These are phyloP conservation scores for Vitis hybrid DNA, from an alignment of 177 flowering plant species.

Conservation along the genomic window DNA sequence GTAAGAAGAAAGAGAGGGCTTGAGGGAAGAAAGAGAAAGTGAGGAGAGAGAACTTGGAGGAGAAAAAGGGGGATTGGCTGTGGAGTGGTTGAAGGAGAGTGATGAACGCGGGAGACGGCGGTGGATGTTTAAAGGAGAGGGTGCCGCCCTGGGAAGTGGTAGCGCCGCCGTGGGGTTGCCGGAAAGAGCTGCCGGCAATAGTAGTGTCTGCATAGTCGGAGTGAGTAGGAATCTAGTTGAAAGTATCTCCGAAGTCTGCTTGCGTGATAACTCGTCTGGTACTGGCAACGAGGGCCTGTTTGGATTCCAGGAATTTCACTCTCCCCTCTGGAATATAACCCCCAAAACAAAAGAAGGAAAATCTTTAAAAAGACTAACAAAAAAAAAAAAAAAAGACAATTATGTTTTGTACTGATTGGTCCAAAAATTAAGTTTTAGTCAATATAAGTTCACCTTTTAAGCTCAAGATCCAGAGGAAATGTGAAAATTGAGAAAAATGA, in stretches of 20 bases:
- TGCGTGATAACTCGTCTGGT: too few species aligned
- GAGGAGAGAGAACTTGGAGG: not conserved
- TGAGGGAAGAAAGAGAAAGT: slow-evolving; percentile 1
- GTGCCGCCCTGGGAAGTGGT: not conserved
- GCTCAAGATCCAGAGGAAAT: too few species aligned
- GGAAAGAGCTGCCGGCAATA: slow-evolving; percentile 36
- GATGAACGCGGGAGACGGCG: slow-evolving; percentile 5
- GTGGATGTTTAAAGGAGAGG: slow-evolving; percentile 2
- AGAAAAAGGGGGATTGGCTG: not conserved
- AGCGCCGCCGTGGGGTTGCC: slow-evolving; percentile 19
- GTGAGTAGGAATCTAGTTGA: not conserved
- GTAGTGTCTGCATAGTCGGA: slow-evolving; percentile 39
- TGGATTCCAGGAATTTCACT: too few species aligned
- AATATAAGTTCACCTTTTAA: too few species aligned
- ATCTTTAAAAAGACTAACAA: too few species aligned
- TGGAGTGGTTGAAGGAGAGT: slow-evolving; percentile 2
- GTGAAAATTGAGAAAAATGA: too few species aligned
- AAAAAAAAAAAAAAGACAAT: too few species aligned
- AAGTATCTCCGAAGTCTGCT: not conserved
- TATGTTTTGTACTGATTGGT: too few species aligned
- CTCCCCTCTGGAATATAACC: too few species aligned
- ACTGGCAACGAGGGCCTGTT: too few species aligned
- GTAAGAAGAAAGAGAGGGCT: slow-evolving; percentile 4
- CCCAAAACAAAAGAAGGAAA: too few species aligned
- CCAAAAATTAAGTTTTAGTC: too few species aligned